Evolutionary conservation across 495 filamentous ascomycete genomes (phyloP).

Genomic region (Annulohypoxylon maeteangense): DNA sequence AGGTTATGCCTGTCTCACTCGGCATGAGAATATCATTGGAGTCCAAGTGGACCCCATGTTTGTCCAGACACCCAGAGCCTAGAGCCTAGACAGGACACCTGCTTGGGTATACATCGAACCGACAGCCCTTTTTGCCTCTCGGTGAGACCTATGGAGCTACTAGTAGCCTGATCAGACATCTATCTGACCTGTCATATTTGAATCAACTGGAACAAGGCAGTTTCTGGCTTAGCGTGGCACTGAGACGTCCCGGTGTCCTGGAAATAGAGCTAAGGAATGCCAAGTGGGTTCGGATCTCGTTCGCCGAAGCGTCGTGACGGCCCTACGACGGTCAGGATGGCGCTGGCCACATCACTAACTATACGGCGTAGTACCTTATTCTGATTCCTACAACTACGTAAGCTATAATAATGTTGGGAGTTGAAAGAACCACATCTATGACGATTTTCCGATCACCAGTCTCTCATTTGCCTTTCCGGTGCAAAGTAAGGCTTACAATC

Average conservation of each 20-base stretch:
- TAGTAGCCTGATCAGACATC: slow-evolving; percentile 28
- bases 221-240: slow-evolving; percentile 36
- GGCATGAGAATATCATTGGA: slow-evolving; percentile 7
- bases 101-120: slow-evolving; percentile 29
- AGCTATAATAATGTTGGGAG: neutral
- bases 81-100: slow-evolving; percentile 1
- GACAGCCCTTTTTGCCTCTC: slow-evolving; percentile 27
- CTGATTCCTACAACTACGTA: neutral
- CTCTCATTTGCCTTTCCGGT: slow-evolving; percentile 5
- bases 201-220: slow-evolving; percentile 24
- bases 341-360: slow-evolving; percentile 6
- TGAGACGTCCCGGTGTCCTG: slow-evolving; percentile 44
- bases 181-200: slow-evolving; percentile 39
- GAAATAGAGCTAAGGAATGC: slow-evolving; percentile 40
- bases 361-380: neutral
- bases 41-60: slow-evolving; percentile 27
- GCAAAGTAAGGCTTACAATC: neutral
- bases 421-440: neutral
- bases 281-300: slow-evolving; percentile 39
- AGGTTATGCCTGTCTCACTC: slow-evolving; percentile 26
- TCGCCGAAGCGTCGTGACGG: slow-evolving; percentile 23
- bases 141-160: slow-evolving; percentile 33
- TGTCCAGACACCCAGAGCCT: slow-evolving; percentile 7
- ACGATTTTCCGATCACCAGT: slow-evolving; percentile 12
- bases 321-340: slow-evolving; percentile 12